Percentiles rank a stretch among this genome's conserved stretches.
Conservation (phyloP, 1,139 yeast species). For the Kodamaea fungicola region DNA sequence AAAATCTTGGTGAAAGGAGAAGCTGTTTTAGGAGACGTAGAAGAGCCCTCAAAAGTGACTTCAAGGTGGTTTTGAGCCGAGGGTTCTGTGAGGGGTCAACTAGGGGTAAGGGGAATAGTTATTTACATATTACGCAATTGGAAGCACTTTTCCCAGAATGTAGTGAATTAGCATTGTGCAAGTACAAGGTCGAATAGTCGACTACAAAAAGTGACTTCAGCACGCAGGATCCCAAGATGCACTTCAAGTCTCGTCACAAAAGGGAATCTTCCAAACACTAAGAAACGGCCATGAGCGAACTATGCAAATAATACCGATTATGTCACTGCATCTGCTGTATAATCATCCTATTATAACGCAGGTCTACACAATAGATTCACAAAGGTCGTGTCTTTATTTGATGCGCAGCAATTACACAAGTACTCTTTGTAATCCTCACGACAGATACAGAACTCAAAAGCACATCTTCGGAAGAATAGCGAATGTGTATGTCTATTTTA, state of each 20-base stretch:
- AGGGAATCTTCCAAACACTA: too few relatives aligned
- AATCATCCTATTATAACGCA: conserved; percentile 3
- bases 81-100: too few relatives aligned
- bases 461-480: neutral
- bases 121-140: neutral
- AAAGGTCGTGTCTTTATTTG: too few relatives aligned
- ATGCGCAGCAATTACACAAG: too few relatives aligned
- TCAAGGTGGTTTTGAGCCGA: conserved; percentile 5
- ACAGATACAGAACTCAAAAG: neutral
- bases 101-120: neutral
- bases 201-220: too few relatives aligned
- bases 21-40: conserved; percentile 39
- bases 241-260: too few relatives aligned
- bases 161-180: too few relatives aligned
- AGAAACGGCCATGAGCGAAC: neutral
- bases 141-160: neutral
- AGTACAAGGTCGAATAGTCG: too few relatives aligned
- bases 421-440: too few relatives aligned
- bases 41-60: conserved; percentile 23
- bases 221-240: too few relatives aligned
- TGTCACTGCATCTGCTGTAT: conserved; percentile 1
- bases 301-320: conserved; percentile 1
- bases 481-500: neutral
- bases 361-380: neutral
- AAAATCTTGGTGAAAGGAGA: conserved; percentile 34